Conservation (phyloP, 768 basidiomycete species). For the Symmetrospora coprosmae region DNA sequence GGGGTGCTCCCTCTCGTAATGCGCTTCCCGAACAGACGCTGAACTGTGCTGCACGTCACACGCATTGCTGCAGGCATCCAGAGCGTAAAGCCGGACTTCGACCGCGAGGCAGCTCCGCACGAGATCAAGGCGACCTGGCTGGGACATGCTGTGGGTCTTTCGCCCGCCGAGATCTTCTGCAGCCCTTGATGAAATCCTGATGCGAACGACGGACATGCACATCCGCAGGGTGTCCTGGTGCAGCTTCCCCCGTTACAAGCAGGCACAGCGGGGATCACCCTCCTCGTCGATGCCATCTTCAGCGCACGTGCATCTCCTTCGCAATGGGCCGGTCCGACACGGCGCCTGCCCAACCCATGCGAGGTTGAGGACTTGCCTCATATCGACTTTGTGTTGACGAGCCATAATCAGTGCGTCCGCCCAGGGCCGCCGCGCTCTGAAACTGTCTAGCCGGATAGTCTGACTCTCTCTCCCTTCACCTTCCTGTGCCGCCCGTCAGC, state of each 20-base stretch:
- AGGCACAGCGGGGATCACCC: neutral
- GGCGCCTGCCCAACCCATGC: conserved; percentile 40
- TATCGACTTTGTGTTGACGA: conserved; percentile 51
- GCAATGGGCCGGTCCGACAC: conserved; percentile 4
- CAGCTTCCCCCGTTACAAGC: neutral
- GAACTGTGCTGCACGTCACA: too few species aligned
- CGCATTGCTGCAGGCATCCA: too few species aligned
- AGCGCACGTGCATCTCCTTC: conserved; percentile 11
- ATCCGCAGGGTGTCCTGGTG: conserved; percentile 10
- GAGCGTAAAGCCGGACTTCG: conserved; percentile 9
- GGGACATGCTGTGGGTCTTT: conserved; percentile 13
- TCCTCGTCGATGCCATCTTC: conserved; percentile 9
- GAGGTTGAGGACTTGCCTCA: conserved; percentile 49
- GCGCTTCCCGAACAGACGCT: too few species aligned
- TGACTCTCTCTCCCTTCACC: conserved; percentile 9
- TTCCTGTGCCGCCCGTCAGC: conserved; percentile 25
- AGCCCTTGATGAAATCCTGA: neutral
- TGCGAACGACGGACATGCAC: too few species aligned
- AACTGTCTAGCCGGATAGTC: conserved; percentile 23
- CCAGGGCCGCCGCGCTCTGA: too few species aligned
- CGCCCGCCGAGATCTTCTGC: neutral
- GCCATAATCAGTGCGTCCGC: conserved; percentile 41
- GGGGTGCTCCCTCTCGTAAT: too few species aligned
- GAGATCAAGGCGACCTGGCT: conserved; percentile 19
- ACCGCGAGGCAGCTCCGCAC: neutral